Evolutionary conservation across 2,329 filamentous ascomycete genomes (phyloP).

Genomic region (Ceratocystis lukuohia): DNA sequence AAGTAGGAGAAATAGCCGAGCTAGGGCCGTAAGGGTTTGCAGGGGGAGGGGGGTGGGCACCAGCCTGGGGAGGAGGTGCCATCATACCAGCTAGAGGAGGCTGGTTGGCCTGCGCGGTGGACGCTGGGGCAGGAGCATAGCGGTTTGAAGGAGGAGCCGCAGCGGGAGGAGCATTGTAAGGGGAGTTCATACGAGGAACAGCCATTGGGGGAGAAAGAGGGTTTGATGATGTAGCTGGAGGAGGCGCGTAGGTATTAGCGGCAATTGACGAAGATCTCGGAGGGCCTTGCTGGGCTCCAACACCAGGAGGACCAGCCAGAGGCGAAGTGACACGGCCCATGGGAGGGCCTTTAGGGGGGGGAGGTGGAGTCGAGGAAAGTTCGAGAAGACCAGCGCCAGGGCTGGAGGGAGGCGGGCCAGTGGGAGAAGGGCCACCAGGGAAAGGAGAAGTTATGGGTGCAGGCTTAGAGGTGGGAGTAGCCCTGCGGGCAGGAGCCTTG

Average conservation of each 20-base stretch:
- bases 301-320: slow-evolving; percentile 41
- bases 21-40: slow-evolving; percentile 33
- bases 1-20: slow-evolving; percentile 23
- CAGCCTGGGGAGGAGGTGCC: slow-evolving; percentile 31
- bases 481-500: slow-evolving; percentile 56
- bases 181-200: slow-evolving; percentile 63
- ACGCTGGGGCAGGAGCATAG: slow-evolving; percentile 50
- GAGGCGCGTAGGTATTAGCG: slow-evolving; percentile 33
- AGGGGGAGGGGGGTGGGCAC: slow-evolving; percentile 36
- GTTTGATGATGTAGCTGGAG: slow-evolving; percentile 52
- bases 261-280: slow-evolving; percentile 20
- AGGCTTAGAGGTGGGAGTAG: slow-evolving; percentile 51
- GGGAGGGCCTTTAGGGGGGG: slow-evolving; percentile 68
- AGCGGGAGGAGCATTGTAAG: slow-evolving; percentile 69
- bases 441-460: slow-evolving; percentile 64
- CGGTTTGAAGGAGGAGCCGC: slow-evolving; percentile 56
- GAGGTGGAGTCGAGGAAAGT: slow-evolving; percentile 55
- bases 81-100: slow-evolving; percentile 28
- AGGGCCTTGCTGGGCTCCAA: slow-evolving; percentile 30
- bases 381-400: slow-evolving; percentile 48
- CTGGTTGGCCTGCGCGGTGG: slow-evolving; percentile 26
- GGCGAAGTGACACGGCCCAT: slow-evolving; percentile 59
- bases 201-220: slow-evolving; percentile 29
- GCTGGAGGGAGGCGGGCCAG: slow-evolving; percentile 44
- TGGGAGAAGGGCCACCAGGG: slow-evolving; percentile 45